Conservation (phyloP, 768 basidiomycete genomes). For the Calocybe cyanea region DNA sequence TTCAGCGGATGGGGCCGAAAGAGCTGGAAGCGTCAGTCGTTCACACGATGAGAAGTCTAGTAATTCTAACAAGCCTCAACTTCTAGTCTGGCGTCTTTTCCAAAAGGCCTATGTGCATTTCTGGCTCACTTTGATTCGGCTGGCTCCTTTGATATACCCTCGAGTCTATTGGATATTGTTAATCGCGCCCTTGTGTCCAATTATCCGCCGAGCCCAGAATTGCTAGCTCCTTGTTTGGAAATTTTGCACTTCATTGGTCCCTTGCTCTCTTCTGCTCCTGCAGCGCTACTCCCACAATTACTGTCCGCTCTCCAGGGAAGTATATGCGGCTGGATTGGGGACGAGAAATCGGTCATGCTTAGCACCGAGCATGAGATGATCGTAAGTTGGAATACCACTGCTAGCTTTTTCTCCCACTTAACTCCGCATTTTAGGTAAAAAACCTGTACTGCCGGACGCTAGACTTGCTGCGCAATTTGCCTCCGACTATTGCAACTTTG, state of each 20-base stretch:
- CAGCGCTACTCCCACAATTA: slow-evolving; percentile 27
- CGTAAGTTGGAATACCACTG: slow-evolving; percentile 30
- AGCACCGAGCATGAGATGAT: slow-evolving; percentile 43
- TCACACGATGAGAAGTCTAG: not conserved
- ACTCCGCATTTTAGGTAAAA: slow-evolving; percentile 22
- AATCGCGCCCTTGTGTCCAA: slow-evolving; percentile 26
- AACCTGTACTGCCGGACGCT: slow-evolving; percentile 45
- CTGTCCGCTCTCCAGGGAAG: slow-evolving; percentile 33
- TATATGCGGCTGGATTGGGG: slow-evolving; percentile 51
- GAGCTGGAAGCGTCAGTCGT: slow-evolving; percentile 11
- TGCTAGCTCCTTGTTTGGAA: slow-evolving; percentile 25
- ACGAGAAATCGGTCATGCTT: slow-evolving; percentile 35
- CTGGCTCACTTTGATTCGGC: slow-evolving; percentile 20
- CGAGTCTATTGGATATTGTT: slow-evolving; percentile 24
- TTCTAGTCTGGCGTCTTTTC: slow-evolving; percentile 21
- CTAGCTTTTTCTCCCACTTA: not conserved
- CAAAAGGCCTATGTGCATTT: slow-evolving; percentile 20
- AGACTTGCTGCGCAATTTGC: slow-evolving; percentile 29
- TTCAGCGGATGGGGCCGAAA: slow-evolving; percentile 22
- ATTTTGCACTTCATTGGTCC: slow-evolving; percentile 32
- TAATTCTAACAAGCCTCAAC: not conserved
- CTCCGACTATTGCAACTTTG: slow-evolving; percentile 39
- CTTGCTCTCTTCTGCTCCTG: slow-evolving; percentile 25
- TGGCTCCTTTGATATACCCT: slow-evolving; percentile 14
- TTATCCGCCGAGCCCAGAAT: slow-evolving; percentile 31